Evolutionary conservation across 1,284 basidiomycete genomes (phyloP), one percentile per base, ranked within the genome.

Genomic region (Ceratobasidium sp.): DNA sequence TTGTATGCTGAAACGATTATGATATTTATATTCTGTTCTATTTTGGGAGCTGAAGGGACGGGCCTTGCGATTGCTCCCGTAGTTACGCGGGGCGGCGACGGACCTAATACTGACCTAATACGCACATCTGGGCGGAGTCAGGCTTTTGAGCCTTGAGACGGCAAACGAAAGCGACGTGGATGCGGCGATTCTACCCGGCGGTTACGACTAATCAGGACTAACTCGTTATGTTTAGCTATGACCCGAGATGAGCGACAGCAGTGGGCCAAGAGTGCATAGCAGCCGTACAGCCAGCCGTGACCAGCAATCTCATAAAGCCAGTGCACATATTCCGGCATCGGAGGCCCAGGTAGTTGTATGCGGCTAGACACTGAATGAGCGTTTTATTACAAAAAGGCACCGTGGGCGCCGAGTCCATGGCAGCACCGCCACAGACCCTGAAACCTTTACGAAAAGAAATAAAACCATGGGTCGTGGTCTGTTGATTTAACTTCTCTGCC

Each of bases 401-500:
- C 57, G 23, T 27, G 41, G 35, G 44, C 12, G 14, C 65, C 44
- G 46, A 67, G 48, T n/a, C 6, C 50, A 16, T 10, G 48, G 23
- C 16, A 52, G 30, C 65, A 67, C 27, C 23, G 65, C 65, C 65
- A 50, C 33, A 30, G 12, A 67, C 65, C 65, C 65, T 67, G 65
- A 27, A 23, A 7, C 14, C 52, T 48, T 67, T 33, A 14, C 33
- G 44, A 41, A 50, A 30, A 5, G 46, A 20, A 67, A 67, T 67
- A 67, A 67, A 44, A 67, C 44, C 65, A 12, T 46, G 44, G 30
- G n/a, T 14, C 38, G 46, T 44, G 23, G 60, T 67, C 48, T 67
- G 20, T 41, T 50, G 10, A 35, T 3, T 64, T 18, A 10, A 5
- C 59, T 33, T 12, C 35, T 38, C 52, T 38, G 20, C 20, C 62